phyloP scores from a whole-genome alignment of 192 early-diverging fungal genomes.

The Umbelopsis sp. region DNA sequence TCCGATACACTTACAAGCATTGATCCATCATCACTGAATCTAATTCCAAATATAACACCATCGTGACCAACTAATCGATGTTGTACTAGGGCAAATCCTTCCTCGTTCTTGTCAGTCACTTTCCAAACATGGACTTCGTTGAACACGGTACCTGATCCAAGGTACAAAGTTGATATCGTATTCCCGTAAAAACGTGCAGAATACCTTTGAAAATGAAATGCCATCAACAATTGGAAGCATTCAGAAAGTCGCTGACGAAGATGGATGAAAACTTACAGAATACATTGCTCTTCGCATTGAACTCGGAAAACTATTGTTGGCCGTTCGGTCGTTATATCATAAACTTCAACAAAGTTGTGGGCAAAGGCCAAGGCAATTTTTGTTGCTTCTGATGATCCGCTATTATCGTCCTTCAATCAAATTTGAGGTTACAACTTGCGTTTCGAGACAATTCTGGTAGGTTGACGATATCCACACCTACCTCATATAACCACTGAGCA shows the following conservation, averaged over 20 bases:
- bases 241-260: not conserved
- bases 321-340: constrained; percentile 29
- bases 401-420: not conserved
- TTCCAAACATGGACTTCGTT: constrained; percentile 80
- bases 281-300: constrained; percentile 69
- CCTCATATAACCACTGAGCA: constrained; percentile 64
- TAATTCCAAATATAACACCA: constrained; percentile 79
- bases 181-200: constrained; percentile 71
- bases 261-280: constrained; percentile 40
- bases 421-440: not conserved
- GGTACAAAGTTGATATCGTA: constrained; percentile 44
- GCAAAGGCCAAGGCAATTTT: constrained; percentile 68
- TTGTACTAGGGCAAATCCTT: constrained; percentile 44
- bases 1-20: constrained; percentile 74
- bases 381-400: constrained; percentile 24
- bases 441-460: not conserved
- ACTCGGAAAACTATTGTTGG: constrained; percentile 36
- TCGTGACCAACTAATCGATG: constrained; percentile 61
- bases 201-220: constrained; percentile 37
- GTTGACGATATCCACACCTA: not conserved
- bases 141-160: constrained; percentile 84
- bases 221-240: constrained; percentile 5
- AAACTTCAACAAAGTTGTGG: constrained; percentile 75
- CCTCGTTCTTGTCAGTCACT: constrained; percentile 33
- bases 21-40: constrained; percentile 62